phyloP scores from a whole-genome alignment of 306 rosid species.

The Morella rubra region DNA sequence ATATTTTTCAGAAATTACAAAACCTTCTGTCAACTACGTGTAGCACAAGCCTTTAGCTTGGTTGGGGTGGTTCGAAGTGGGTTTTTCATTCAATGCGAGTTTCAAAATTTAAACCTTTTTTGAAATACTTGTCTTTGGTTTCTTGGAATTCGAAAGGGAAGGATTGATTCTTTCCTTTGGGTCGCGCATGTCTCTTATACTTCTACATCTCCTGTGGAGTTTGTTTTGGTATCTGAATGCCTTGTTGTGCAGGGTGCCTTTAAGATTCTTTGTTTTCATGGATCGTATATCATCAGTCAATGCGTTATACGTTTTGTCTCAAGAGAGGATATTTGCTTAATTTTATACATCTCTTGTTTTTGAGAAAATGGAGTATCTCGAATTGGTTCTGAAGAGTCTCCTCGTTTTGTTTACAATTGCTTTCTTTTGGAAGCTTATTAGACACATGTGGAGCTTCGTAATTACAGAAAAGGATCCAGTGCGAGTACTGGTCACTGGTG shows the following conservation, averaged over 20 bases:
- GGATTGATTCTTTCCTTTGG: conserved; percentile 39
- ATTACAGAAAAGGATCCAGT: conserved; percentile 63
- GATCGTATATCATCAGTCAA: neutral
- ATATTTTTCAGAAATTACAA: neutral
- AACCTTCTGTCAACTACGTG: neutral
- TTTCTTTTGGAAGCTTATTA: conserved; percentile 70
- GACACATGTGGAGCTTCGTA: conserved; percentile 64
- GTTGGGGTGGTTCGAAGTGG: neutral
- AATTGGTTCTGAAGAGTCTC: conserved; percentile 43
- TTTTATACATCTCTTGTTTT: conserved; percentile 32
- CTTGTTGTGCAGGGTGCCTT: conserved; percentile 29
- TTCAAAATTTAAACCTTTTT: neutral
- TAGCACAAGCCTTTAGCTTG: neutral
- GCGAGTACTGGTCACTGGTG: conserved; percentile 73
- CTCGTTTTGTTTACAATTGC: conserved; percentile 42
- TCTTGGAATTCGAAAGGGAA: neutral
- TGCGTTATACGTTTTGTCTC: neutral
- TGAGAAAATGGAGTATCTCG: conserved; percentile 35
- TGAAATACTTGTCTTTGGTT: neutral
- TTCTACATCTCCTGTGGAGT: conserved; percentile 42
- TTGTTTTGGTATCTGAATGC: conserved; percentile 52
- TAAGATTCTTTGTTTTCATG: conserved; percentile 30
- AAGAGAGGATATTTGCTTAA: conserved; percentile 13
- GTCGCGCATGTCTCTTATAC: conserved; percentile 18
- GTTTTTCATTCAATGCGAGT: neutral